These are phyloP conservation scores for Rhizopus delemar DNA, from an alignment of 371 early-diverging fungal species.

Conservation along the genomic window DNA sequence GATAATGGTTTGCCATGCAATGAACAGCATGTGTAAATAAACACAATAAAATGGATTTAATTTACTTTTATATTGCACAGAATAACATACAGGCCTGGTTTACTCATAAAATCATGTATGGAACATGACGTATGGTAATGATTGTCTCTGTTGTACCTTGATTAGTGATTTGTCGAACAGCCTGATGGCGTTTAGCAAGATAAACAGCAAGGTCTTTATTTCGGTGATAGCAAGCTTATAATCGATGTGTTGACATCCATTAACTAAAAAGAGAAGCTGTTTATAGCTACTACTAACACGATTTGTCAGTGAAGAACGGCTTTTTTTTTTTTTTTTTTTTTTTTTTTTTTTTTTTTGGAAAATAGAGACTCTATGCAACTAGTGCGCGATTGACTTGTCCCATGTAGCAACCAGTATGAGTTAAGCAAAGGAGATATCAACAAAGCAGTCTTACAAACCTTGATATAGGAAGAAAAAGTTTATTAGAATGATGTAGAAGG, in stretches of 20 bases:
- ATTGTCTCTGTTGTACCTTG: conserved; percentile 28
- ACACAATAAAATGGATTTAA: no score
- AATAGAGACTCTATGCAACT: conserved; percentile 38
- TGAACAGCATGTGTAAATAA: no score
- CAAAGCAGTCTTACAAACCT: conserved; percentile 5
- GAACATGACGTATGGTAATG: conserved; percentile 39
- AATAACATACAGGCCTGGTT: conserved; percentile 1
- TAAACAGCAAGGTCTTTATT: conserved; percentile 28
- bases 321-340: conserved; percentile 28
- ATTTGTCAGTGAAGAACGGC: conserved; percentile 54
- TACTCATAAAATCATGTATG: conserved; percentile 35
- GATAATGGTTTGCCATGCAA: no score
- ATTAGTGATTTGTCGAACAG: conserved; percentile 41
- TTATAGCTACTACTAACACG: conserved; percentile 37
- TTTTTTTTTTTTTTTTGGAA: conserved; percentile 51
- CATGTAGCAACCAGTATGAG: conserved; percentile 43
- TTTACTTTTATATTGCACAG: background rate
- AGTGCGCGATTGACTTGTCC: conserved; percentile 26
- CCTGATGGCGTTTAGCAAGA: conserved; percentile 34
- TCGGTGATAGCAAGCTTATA: conserved; percentile 8
- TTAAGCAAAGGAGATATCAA: conserved; percentile 52
- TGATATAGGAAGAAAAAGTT: no score
- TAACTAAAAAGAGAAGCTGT: conserved; percentile 64
- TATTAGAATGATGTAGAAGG: no score
- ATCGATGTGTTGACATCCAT: conserved; percentile 47